Evolutionary conservation across 805 yeast species (phyloP).

Genomic region (Priceomyces haplophilus): DNA sequence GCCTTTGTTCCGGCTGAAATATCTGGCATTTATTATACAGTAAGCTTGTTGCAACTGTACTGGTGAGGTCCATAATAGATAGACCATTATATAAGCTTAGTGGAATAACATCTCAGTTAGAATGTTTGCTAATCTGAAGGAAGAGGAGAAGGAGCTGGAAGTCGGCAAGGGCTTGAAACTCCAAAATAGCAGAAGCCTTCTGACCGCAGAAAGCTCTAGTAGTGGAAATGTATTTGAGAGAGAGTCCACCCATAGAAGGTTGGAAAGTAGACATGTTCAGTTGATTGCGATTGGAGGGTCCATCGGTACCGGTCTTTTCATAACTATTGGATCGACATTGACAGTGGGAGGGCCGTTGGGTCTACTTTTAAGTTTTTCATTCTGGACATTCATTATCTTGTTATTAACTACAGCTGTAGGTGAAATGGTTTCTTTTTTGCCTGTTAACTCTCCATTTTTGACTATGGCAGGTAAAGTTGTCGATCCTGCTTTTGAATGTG

Average conservation of each 20-base stretch:
- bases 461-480: constrained; percentile 38
- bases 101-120: not conserved
- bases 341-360: constrained; percentile 35
- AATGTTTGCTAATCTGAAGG: constrained; percentile 2
- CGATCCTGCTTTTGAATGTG: constrained; percentile 36
- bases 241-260: constrained; percentile 7
- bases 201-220: constrained; percentile 2
- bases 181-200: constrained; percentile 1
- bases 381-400: constrained; percentile 33
- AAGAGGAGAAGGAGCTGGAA: not conserved
- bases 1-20: no score
- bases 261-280: constrained; percentile 12
- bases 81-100: not conserved
- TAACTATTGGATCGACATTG: constrained; percentile 33
- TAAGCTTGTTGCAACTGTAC: not conserved
- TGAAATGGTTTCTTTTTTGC: constrained; percentile 37
- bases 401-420: constrained; percentile 35
- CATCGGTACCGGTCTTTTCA: constrained; percentile 28
- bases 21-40: not conserved
- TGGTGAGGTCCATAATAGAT: not conserved
- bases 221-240: constrained; percentile 5
- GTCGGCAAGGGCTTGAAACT: constrained; percentile 1
- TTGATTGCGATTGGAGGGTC: constrained; percentile 12
- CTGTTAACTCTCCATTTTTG: constrained; percentile 34
- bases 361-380: constrained; percentile 26